These are phyloP conservation scores for Schrenkiella parvula DNA, from an alignment of 345 rosid species.

Conservation along the genomic window DNA sequence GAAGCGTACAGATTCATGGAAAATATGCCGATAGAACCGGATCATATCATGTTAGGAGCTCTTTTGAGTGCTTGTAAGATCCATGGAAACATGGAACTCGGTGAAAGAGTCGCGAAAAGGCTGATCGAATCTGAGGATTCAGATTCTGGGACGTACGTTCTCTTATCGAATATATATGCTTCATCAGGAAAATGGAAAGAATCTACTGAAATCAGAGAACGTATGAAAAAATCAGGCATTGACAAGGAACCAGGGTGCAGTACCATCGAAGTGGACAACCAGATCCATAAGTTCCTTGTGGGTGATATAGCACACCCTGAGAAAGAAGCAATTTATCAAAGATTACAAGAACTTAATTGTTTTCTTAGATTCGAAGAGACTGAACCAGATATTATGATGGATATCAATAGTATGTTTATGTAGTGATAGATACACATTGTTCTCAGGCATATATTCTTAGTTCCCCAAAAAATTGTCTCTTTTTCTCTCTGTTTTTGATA, in stretches of 20 bases:
- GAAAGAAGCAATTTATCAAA: slow-evolving; percentile 48
- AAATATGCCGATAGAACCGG: slow-evolving; percentile 45
- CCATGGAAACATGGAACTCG: slow-evolving; percentile 50
- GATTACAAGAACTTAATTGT: slow-evolving; percentile 47
- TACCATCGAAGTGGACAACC: slow-evolving; percentile 48
- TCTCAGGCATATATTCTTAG: neutral
- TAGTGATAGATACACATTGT: slow-evolving; percentile 33
- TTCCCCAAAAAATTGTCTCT: neutral
- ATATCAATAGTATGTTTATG: slow-evolving; percentile 32
- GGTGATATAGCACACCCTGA: slow-evolving; percentile 53
- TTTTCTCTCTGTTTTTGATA: slow-evolving; percentile 14
- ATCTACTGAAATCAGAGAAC: slow-evolving; percentile 42
- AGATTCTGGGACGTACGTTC: slow-evolving; percentile 54
- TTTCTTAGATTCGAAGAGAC: slow-evolving; percentile 36
- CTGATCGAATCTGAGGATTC: slow-evolving; percentile 36
- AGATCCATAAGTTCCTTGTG: slow-evolving; percentile 53
- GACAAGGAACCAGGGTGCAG: slow-evolving; percentile 70
- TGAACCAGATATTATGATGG: slow-evolving; percentile 35
- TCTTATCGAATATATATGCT: slow-evolving; percentile 51
- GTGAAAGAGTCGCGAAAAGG: slow-evolving; percentile 43
- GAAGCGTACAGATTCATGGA: slow-evolving; percentile 47
- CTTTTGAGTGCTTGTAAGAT: slow-evolving; percentile 60
- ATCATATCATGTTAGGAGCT: slow-evolving; percentile 59
- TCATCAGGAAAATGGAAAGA: slow-evolving; percentile 59
- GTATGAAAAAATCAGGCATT: slow-evolving; percentile 53